Evolutionary conservation across 73 alveolate species (phyloP), one percentile per base, ranked within the genome.

Genomic region (Loxodes magnus): DNA sequence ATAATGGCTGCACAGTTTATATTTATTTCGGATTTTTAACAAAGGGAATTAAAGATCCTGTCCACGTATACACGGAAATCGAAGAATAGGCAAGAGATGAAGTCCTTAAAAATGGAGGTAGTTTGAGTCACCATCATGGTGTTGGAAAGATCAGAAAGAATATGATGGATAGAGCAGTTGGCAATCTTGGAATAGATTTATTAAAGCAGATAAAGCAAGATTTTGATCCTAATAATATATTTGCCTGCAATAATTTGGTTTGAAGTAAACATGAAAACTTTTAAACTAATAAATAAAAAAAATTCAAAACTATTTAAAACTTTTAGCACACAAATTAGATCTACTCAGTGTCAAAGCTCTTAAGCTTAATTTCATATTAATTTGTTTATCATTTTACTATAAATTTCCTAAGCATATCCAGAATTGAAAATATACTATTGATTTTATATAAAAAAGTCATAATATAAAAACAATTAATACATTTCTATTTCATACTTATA

Each of bases 1-100:
- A 77, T 34, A 71, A 89, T 26, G 97, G 97, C 14, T 87, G 89
- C 17, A 73, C 87, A 26, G 80, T 86, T 50, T 86, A 86, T 56
- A 72, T 86, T 55, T 86, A 86, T 74, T 82, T 86, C 46, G 94
- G 93, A 4, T 77, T 77, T 52, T 50, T 38, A 33, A 64, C 53
- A 44, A 58, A 39, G 26, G 84, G 76, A 10, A 20, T 80, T 10
- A 44, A 72, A 31, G 70, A 75, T 29, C 84, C 85, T 10, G 67
- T 83, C 27, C 35, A 53, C 43, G 72, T 67, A 3, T 85, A 75
- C 58, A 50, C 69, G 20, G 86, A 70, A 27, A 66, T 85, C 17
- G 96, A 85, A 43, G 79, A 85, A 30, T 83, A 69, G n/a, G 90
- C 92, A 25, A 80, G 96, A 69, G 91, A 81, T 6, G 94, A 67